These are phyloP conservation scores for Teunomyces pallodes DNA, from an alignment of 805 yeast genomes.

Conservation along the genomic window DNA sequence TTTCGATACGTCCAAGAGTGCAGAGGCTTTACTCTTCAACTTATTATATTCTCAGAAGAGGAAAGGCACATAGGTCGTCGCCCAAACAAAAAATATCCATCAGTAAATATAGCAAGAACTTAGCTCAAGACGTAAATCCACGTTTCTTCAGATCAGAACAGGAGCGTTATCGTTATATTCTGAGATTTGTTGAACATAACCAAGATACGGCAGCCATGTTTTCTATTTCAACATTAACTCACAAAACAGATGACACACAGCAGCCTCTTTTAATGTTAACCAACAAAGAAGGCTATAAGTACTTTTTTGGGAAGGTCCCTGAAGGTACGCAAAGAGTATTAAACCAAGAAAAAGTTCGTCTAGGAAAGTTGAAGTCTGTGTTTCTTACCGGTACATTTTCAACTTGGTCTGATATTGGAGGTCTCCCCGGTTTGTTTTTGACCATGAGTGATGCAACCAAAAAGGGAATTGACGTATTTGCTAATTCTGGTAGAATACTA, in stretches of 20 bases:
- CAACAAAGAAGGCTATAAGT: constrained; percentile 50
- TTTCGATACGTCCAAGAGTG: neutral
- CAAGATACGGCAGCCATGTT: constrained; percentile 13
- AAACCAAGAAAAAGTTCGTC: constrained; percentile 55
- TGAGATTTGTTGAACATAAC: constrained; percentile 11
- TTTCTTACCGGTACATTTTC: constrained; percentile 73
- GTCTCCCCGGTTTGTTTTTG: constrained; percentile 84
- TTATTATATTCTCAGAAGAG: neutral
- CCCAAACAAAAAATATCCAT: neutral
- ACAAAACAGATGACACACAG: constrained; percentile 50
- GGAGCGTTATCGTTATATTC: constrained; percentile 7
- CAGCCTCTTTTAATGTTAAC: constrained; percentile 57
- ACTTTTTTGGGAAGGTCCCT: constrained; percentile 73
- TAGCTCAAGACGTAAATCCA: constrained; percentile 10
- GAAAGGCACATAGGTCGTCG: neutral
- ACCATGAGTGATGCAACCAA: constrained; percentile 79
- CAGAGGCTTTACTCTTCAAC: constrained; percentile 1
- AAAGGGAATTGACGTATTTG: constrained; percentile 51
- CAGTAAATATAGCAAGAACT: neutral
- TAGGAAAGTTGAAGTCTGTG: constrained; percentile 59
- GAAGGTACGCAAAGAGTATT: constrained; percentile 85
- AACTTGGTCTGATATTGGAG: constrained; percentile 81
- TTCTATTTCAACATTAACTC: constrained; percentile 23
- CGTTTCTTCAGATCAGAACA: constrained; percentile 9
- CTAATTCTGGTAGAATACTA: constrained; percentile 33